These are phyloP conservation scores for Cyclotella choctawhatcheeana DNA, from an alignment of 108 stramenopile genomes.

Conservation along the genomic window DNA sequence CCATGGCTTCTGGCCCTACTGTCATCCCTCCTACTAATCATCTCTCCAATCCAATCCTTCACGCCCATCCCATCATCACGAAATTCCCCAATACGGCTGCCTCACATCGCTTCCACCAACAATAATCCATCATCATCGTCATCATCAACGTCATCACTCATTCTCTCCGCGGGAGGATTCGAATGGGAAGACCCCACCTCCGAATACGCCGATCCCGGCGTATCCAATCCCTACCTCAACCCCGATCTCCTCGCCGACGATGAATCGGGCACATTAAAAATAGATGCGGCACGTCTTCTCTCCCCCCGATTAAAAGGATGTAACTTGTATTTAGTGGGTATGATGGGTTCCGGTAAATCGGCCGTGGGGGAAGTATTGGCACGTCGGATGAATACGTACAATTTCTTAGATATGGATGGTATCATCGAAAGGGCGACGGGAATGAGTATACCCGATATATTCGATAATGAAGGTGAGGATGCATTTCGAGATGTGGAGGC, in stretches of 20 bases:
- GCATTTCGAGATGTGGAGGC: constrained; percentile 89
- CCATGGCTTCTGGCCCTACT: not conserved
- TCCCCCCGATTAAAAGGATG: constrained; percentile 78
- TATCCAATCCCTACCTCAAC: constrained; percentile 89
- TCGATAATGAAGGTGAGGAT: constrained; percentile 89
- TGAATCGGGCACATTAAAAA: constrained; percentile 35
- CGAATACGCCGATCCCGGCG: constrained; percentile 72
- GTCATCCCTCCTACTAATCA: not conserved
- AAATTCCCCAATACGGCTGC: not conserved
- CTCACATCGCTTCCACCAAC: too few species aligned
- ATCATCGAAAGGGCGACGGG: constrained; percentile 82
- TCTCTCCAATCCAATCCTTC: not conserved
- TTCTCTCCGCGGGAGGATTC: constrained; percentile 75
- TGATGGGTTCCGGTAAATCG: constrained; percentile 96
- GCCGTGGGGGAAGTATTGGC: constrained; percentile 80
- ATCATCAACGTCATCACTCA: not conserved
- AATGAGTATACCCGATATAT: constrained; percentile 82
- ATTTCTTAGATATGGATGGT: constrained; percentile 91
- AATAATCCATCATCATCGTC: too few species aligned
- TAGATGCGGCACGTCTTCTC: constrained; percentile 80
- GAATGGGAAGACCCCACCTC: constrained; percentile 85
- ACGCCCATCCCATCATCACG: constrained; percentile 6
- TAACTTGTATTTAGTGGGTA: constrained; percentile 93
- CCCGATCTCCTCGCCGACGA: constrained; percentile 46
- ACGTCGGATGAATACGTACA: constrained; percentile 89